Conservation (phyloP, 2,329 filamentous ascomycete species). For the Fonsecaea erecta region DNA sequence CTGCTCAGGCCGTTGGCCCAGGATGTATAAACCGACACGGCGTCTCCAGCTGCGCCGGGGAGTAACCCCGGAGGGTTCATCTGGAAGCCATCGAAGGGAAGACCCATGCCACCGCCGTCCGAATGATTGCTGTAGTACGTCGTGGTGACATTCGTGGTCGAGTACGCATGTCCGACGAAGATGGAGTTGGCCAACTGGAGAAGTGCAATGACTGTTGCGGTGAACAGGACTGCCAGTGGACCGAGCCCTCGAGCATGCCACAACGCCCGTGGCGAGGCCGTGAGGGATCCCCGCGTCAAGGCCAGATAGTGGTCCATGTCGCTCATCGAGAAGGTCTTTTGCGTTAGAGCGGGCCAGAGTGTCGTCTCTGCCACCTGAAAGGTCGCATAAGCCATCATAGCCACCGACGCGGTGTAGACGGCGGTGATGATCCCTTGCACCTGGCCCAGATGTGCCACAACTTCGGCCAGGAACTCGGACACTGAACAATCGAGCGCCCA, state of each 20-base stretch:
- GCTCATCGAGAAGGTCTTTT: background rate
- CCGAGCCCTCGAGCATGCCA: slow-evolving; percentile 4
- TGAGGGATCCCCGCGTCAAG: background rate
- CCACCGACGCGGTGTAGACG: background rate
- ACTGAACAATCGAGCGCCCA: slow-evolving; percentile 6
- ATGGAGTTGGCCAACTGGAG: slow-evolving; percentile 5
- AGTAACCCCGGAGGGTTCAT: slow-evolving; percentile 1
- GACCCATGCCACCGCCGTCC: slow-evolving; percentile 1
- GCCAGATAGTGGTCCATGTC: slow-evolving; percentile 1
- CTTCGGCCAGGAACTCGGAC: slow-evolving; percentile 1
- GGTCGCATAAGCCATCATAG: slow-evolving; percentile 4
- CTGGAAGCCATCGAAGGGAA: background rate
- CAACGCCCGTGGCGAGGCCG: background rate
- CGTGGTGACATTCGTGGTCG: slow-evolving; percentile 1
- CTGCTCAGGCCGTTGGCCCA: slow-evolving; percentile 1
- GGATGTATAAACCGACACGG: background rate
- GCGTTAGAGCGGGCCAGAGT: background rate
- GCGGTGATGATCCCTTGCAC: slow-evolving; percentile 1
- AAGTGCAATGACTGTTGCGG: background rate
- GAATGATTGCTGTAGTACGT: slow-evolving; percentile 5
- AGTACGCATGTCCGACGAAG: slow-evolving; percentile 1
- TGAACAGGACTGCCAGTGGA: background rate
- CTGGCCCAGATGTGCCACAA: slow-evolving; percentile 4
- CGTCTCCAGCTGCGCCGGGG: slow-evolving; percentile 2
- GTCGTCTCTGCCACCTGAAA: slow-evolving; percentile 2